Evolutionary conservation across 2,329 filamentous ascomycete genomes (phyloP).

Genomic region (Beauveria brongniartii): DNA sequence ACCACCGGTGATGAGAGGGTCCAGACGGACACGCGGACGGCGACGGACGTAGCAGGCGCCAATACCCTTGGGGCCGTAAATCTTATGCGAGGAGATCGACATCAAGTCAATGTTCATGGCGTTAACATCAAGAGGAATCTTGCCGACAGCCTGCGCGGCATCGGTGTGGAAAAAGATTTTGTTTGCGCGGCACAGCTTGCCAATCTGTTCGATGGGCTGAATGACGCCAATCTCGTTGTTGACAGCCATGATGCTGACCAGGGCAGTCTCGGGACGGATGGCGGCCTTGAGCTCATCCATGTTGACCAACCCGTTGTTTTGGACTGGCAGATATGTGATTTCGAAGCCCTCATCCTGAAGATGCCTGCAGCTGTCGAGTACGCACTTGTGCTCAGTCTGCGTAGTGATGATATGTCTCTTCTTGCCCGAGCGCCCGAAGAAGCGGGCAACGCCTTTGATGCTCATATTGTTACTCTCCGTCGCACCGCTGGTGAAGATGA

Average conservation of each 20-base stretch:
- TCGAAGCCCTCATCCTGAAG: conserved; percentile 95
- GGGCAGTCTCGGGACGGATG: conserved; percentile 79
- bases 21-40: conserved; percentile 84
- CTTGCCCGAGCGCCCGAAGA: conserved; percentile 87
- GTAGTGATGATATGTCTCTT: conserved; percentile 98
- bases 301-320: conserved; percentile 75
- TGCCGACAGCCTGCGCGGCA: conserved; percentile 93
- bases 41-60: conserved; percentile 93
- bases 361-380: conserved; percentile 93
- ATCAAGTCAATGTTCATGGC: conserved; percentile 97
- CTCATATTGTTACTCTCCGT: conserved; percentile 99
- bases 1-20: conserved; percentile 92
- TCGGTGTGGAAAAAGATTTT: conserved; percentile 99
- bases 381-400: conserved; percentile 98
- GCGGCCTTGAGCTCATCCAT: conserved; percentile 80
- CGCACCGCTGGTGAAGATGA: conserved; percentile 96
- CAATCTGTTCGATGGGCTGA: conserved; percentile 89
- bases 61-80: conserved; percentile 95
- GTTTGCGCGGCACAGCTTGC: conserved; percentile 78
- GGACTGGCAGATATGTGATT: conserved; percentile 91
- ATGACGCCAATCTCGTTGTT: conserved; percentile 99
- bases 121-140: conserved; percentile 94
- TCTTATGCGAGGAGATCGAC: conserved; percentile 98
- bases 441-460: conserved; percentile 94
- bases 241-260: conserved; percentile 97